phyloP scores from a whole-genome alignment of 495 filamentous ascomycete genomes.

The Neurospora tetrasperma region DNA sequence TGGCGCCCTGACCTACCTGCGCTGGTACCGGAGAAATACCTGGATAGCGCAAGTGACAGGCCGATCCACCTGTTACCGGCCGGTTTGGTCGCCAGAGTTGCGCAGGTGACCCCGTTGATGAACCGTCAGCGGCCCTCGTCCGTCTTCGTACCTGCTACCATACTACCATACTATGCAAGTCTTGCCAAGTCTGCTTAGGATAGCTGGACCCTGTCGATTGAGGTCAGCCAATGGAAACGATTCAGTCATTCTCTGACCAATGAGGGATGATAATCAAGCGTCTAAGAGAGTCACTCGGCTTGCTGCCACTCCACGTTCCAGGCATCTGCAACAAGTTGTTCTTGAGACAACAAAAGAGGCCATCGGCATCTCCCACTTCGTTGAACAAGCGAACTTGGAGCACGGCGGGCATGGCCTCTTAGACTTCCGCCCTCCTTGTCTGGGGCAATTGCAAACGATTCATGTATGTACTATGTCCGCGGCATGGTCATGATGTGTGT shows the following conservation, averaged over 20 bases:
- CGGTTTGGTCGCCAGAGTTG: background rate
- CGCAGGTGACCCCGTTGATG: background rate
- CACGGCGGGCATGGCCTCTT: background rate
- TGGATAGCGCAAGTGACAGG: constrained; percentile 13
- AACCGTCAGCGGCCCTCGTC: background rate
- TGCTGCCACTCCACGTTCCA: background rate
- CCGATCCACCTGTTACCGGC: constrained; percentile 9
- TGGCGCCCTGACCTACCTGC: constrained; percentile 6
- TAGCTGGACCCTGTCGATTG: background rate
- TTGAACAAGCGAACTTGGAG: background rate
- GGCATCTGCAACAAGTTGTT: background rate
- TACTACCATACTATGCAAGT: background rate
- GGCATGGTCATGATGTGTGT: background rate
- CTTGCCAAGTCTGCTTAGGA: background rate
- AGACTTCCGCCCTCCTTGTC: background rate
- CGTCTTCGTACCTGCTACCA: background rate
- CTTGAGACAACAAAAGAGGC: background rate
- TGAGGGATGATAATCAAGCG: background rate
- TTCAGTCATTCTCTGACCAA: background rate
- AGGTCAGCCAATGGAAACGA: background rate
- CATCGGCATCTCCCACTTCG: background rate
- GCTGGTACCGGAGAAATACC: constrained; percentile 19
- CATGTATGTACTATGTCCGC: background rate
- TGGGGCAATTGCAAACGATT: background rate
- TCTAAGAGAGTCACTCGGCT: background rate